Evolutionary conservation across 148 eudicot genomes (phyloP).

Genomic region (Suaeda aralocaspica): DNA sequence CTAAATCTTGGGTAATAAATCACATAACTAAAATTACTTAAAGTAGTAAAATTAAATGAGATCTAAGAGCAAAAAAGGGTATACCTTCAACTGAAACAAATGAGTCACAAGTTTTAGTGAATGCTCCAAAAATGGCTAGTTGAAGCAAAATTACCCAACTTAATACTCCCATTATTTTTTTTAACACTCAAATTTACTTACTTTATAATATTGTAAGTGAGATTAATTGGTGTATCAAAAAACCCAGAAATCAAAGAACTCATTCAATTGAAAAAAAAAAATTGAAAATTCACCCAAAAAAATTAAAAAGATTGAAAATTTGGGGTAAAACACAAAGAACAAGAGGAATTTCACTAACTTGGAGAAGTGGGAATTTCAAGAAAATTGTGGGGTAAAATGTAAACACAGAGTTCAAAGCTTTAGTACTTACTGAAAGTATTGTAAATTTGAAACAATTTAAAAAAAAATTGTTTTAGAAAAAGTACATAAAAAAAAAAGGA

Average conservation of each 20-base stretch:
- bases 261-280: conserved; percentile 6
- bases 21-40: not conserved
- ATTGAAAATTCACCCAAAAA: conserved; percentile 4
- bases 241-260: conserved; percentile 24
- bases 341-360: conserved; percentile 18
- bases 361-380: conserved; percentile 28
- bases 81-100: conserved; percentile 64
- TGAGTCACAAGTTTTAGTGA: conserved; percentile 37
- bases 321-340: not conserved
- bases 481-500: not conserved
- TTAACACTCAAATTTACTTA: not conserved
- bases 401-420: conserved; percentile 11
- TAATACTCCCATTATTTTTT: conserved; percentile 37
- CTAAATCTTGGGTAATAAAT: not conserved
- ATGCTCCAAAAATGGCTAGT: conserved; percentile 39
- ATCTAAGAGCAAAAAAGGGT: conserved; percentile 38
- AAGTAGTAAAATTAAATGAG: conserved; percentile 20
- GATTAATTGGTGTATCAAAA: not conserved
- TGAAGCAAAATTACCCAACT: conserved; percentile 35
- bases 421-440: conserved; percentile 8
- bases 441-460: conserved; percentile 6
- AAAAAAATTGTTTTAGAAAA: not conserved
- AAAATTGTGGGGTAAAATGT: conserved; percentile 2
- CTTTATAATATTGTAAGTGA: conserved; percentile 3
- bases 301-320: not conserved